Percentiles rank a stretch among this genome's conserved stretches.
These are phyloP conservation scores for Aspergillus wentii DNA, from an alignment of 495 filamentous ascomycete genomes.

Conservation along the genomic window DNA sequence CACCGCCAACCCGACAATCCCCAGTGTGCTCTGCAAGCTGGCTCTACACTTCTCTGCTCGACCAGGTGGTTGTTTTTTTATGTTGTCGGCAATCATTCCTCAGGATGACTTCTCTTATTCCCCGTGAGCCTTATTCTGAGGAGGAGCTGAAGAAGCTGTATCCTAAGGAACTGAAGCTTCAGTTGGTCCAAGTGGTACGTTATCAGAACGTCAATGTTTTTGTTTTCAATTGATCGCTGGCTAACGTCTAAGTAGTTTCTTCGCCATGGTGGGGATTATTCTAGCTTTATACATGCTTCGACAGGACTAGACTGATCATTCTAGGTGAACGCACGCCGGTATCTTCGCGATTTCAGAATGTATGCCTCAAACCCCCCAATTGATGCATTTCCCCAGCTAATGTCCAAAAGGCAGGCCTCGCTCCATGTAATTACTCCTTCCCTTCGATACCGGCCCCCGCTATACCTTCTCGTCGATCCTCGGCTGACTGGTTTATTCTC, in stretches of 20 bases:
- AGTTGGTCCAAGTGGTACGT: constrained; percentile 80
- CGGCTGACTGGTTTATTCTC: constrained; percentile 11
- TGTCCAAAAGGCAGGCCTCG: constrained; percentile 59
- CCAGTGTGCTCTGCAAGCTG: background rate
- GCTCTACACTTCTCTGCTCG: background rate
- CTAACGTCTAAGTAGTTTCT: constrained; percentile 50
- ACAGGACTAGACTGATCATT: constrained; percentile 6
- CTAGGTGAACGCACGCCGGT: constrained; percentile 81
- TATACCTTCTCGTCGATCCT: background rate
- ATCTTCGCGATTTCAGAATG: constrained; percentile 79
- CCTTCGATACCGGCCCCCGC: background rate
- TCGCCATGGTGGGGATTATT: constrained; percentile 69
- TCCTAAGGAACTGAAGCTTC: constrained; percentile 71
- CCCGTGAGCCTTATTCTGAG: constrained; percentile 69
- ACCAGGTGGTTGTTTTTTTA: background rate
- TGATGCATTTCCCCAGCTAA: constrained; percentile 15
- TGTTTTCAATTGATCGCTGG: constrained; percentile 3
- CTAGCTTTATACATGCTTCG: background rate
- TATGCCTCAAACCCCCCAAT: constrained; percentile 24
- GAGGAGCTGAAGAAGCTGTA: constrained; percentile 82
- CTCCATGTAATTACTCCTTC: constrained; percentile 49
- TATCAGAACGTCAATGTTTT: background rate
- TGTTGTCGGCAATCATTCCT: too few species aligned
- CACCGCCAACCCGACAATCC: background rate
- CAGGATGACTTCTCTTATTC: constrained; percentile 78